Conservation (phyloP, 257 asterid genomes). For the Leptodermis oblonga region DNA sequence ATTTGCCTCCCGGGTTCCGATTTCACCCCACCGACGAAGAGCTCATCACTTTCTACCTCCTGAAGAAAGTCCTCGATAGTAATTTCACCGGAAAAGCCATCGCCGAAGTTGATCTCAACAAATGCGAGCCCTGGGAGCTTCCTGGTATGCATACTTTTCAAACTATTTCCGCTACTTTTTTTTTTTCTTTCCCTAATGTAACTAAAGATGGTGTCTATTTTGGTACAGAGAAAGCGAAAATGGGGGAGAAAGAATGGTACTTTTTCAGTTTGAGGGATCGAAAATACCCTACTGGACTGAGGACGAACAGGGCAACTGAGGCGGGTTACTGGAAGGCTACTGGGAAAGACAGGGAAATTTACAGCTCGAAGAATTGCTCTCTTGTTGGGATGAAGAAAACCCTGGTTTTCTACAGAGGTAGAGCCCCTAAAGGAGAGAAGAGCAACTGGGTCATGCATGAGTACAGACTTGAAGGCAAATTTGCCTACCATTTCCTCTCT, state of each 20-base stretch:
- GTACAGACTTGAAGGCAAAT: slow-evolving; percentile 84
- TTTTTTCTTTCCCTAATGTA: too few relatives aligned
- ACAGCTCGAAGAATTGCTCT: slow-evolving; percentile 55
- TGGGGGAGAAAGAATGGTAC: slow-evolving; percentile 98
- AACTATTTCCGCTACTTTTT: background rate
- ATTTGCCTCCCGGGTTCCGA: slow-evolving; percentile 77
- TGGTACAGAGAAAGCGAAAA: slow-evolving; percentile 53
- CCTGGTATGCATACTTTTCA: slow-evolving; percentile 41
- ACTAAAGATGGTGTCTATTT: background rate
- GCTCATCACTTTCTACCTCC: slow-evolving; percentile 70
- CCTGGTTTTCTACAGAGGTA: slow-evolving; percentile 80
- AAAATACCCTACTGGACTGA: slow-evolving; percentile 80
- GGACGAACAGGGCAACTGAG: slow-evolving; percentile 95
- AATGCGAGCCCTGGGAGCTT: slow-evolving; percentile 92
- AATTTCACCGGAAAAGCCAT: slow-evolving; percentile 63
- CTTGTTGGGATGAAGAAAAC: slow-evolving; percentile 99
- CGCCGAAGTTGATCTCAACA: slow-evolving; percentile 88
- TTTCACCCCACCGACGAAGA: slow-evolving; percentile 95
- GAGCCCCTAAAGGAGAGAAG: slow-evolving; percentile 90
- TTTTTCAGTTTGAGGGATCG: slow-evolving; percentile 81
- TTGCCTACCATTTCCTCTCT: slow-evolving; percentile 68
- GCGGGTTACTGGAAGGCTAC: slow-evolving; percentile 98
- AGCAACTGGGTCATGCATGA: slow-evolving; percentile 97
- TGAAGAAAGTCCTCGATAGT: slow-evolving; percentile 70
- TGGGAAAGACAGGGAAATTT: slow-evolving; percentile 84